Evolutionary conservation across 108 stramenopile genomes (phyloP), one percentile per base, ranked within the genome.

Genomic region (Nannochloropsis gaditana): DNA sequence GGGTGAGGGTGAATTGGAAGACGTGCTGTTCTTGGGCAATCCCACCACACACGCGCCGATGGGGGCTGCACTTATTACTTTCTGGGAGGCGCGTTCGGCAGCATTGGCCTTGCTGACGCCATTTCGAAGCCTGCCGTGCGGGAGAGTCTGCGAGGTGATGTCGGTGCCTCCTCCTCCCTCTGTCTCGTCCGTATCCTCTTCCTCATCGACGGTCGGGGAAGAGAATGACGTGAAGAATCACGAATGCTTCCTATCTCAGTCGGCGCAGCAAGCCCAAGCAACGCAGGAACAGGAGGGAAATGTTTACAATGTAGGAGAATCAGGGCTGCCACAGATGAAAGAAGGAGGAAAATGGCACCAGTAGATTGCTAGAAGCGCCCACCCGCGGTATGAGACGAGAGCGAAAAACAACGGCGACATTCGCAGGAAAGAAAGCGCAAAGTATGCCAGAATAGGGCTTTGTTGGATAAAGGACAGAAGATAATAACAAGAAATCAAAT

Each of bases 101-200:
- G n/a, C 19, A 4, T 73, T 73, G 59, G 59, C n/a, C 59, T n/a
- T 73, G 15, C 59, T 15, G 19, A 73, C 59, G 19, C 59, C 59
- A n/a, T 73, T n/a, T 73, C 15, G 59, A n/a, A n/a, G n/a, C n/a
- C 3, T 73, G 59, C 59, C 59, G 15, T 15, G n/a, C 3, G 59
- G 59, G 59, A 73, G 59, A 2, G 59, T 73, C 6, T 73, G 59
- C n/a, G 59, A 73, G 59, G 8, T 73, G 19, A 15, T 73, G 59
- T 15, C 59, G 19, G 59, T 73, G 59, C 59, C 59, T 73, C 59
- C 59, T n/a, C 59, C 59, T n/a, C 19, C 59, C 59, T 73, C 59
- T n/a, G 19, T 73, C 59, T n/a, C 4, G 3, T 6, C 59, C 59
- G 15, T n/a, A 4, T 6, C n/a, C 59, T 6, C 59, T 73, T 73